These are phyloP conservation scores for Lepidium africanum DNA, from an alignment of 345 rosid genomes.

Conservation along the genomic window DNA sequence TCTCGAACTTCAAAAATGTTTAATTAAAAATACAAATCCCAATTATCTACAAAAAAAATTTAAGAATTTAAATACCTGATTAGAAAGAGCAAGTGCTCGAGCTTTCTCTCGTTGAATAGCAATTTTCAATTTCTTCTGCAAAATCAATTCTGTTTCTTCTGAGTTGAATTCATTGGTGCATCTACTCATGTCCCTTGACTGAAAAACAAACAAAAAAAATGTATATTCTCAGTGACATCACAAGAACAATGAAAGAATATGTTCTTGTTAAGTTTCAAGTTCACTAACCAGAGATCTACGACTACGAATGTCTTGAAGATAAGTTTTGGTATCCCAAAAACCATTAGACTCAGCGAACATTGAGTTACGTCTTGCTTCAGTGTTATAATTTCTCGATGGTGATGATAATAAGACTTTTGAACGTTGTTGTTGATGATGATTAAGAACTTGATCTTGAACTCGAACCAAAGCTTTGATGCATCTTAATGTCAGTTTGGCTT, in stretches of 20 bases:
- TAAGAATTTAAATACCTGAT: slow-evolving; percentile 40
- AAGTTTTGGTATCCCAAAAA: slow-evolving; percentile 44
- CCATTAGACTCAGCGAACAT: slow-evolving; percentile 41
- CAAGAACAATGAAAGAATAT: background rate
- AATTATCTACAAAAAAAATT: background rate
- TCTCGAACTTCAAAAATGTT: no score
- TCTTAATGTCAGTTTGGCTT: slow-evolving; percentile 64
- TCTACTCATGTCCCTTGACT: slow-evolving; percentile 74
- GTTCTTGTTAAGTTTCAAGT: no score
- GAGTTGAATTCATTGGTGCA: slow-evolving; percentile 42
- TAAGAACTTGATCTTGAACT: slow-evolving; percentile 61
- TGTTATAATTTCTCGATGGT: background rate
- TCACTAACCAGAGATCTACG: slow-evolving; percentile 43
- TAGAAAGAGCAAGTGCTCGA: slow-evolving; percentile 60
- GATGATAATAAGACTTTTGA: slow-evolving; percentile 35
- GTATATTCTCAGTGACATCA: no score
- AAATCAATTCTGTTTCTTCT: slow-evolving; percentile 41
- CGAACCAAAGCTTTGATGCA: slow-evolving; percentile 77
- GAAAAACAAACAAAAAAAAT: background rate
- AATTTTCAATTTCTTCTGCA: slow-evolving; percentile 43
- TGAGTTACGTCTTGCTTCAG: slow-evolving; percentile 41
- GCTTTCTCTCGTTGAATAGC: slow-evolving; percentile 57
- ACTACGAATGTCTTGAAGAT: slow-evolving; percentile 58
- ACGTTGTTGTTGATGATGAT: slow-evolving; percentile 49
- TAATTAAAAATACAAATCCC: background rate